A percentile compares a stretch with the other conserved stretches of the same genome.
These are phyloP conservation scores for Saccharomyces mikatae DNA, from an alignment of 805 yeast species.

Conservation along the genomic window DNA sequence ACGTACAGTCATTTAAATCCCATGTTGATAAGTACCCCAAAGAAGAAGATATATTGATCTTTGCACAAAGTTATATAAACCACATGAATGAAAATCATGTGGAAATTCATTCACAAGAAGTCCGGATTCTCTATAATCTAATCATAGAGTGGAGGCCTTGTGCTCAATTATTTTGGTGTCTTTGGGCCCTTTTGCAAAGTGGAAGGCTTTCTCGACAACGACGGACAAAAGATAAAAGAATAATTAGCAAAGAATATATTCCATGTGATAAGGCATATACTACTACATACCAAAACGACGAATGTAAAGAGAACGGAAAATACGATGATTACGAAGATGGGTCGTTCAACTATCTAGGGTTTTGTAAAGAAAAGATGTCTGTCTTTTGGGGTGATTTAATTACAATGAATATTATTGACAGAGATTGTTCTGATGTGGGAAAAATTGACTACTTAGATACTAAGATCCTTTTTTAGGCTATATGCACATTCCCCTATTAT, in stretches of 20 bases:
- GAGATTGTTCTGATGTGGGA: slow-evolving; percentile 9
- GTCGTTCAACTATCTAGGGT: slow-evolving; percentile 65
- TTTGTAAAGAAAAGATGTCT: slow-evolving; percentile 63
- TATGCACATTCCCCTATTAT: not conserved
- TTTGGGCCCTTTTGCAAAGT: slow-evolving; percentile 85
- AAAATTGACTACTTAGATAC: slow-evolving; percentile 5
- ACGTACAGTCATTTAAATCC: slow-evolving; percentile 37
- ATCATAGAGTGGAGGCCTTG: slow-evolving; percentile 68
- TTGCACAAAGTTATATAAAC: slow-evolving; percentile 62
- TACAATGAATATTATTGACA: slow-evolving; percentile 43
- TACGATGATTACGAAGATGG: slow-evolving; percentile 37
- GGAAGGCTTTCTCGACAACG: slow-evolving; percentile 26
- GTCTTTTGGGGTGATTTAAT: slow-evolving; percentile 66
- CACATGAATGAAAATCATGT: slow-evolving; percentile 30
- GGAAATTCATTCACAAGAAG: slow-evolving; percentile 29
- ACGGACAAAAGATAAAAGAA: slow-evolving; percentile 14
- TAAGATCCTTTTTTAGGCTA: not conserved
- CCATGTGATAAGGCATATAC: slow-evolving; percentile 3
- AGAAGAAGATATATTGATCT: slow-evolving; percentile 53
- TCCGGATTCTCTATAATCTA: slow-evolving; percentile 52
- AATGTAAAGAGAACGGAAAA: slow-evolving; percentile 13
- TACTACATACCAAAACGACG: slow-evolving; percentile 15
- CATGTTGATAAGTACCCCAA: slow-evolving; percentile 52
- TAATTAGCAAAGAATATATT: slow-evolving; percentile 14
- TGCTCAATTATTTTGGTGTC: slow-evolving; percentile 67